Evolutionary conservation across 2,329 filamentous ascomycete species (phyloP), one percentile per base, ranked within the genome.

Genomic region (Metarhizium robertsii): DNA sequence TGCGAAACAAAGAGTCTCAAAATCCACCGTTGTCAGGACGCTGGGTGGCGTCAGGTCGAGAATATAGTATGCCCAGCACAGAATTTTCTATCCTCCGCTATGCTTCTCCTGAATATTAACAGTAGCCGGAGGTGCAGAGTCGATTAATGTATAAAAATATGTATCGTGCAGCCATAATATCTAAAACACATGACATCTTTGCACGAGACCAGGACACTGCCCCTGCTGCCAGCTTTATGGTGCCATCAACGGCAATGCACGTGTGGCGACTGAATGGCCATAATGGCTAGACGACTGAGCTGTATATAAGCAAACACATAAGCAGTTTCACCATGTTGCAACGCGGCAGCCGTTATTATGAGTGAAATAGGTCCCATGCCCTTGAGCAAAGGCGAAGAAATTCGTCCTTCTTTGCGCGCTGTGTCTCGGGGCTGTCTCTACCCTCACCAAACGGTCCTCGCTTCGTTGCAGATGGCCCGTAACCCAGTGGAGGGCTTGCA

Each of bases 321-420:
- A 16, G 25, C n/a, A 45, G 18, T 2, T 45, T 30, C 45, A 48
- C 10, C 36, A 45, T 45, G 6, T 16, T 16, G 29, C 48, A 51
- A 16, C 42, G 16, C 18, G 20, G 34, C 36, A 18, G n/a, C 30
- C 14, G 43, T 25, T 20, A 54, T 82, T 74, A 96, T 59, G 91
- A 96, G 75, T 97, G 94, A 72, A 97, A 96, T 32, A 99, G 73
- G 74, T 99, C 94, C 94, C 94, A 99, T 8, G 94, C 94, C 65
- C 90, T 80, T 62, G 90, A 85, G 69, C 92, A 96, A 52, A 97
- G 75, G 55, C 81, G 78, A 60, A 99, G 76, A 67, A 99, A 99
- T 69, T 96, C 90, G 47, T 96, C 91, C 68, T 91, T 91, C 83
- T 97, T 97, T 66, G 82, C 86, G 63, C 83, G 80, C 69, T 90